Conservation (phyloP, 2,329 filamentous ascomycete genomes). For the Colletotrichum viniferum region DNA sequence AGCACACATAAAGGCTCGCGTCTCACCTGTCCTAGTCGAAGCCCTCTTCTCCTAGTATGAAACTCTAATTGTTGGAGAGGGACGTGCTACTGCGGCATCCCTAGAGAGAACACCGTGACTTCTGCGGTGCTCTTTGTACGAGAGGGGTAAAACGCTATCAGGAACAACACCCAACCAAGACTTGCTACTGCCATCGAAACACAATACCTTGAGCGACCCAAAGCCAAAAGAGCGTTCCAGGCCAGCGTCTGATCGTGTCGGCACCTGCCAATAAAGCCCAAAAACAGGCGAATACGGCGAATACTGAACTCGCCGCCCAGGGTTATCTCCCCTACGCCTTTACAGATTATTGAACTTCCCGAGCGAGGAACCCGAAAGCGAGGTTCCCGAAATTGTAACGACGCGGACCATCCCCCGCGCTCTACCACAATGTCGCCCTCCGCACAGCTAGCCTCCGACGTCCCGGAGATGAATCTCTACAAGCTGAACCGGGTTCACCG, state of each 20-base stretch:
- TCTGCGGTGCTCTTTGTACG: neutral
- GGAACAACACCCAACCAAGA: neutral
- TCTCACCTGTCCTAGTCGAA: neutral
- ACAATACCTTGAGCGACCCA: neutral
- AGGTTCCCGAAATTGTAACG: neutral
- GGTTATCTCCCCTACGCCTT: neutral
- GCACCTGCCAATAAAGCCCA: neutral
- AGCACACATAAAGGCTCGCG: neutral
- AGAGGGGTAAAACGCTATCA: neutral
- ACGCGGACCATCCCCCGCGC: neutral
- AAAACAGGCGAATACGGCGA: neutral
- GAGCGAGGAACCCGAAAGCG: neutral
- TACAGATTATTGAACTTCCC: neutral
- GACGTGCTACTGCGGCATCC: conserved; percentile 6
- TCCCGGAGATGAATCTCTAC: conserved; percentile 18
- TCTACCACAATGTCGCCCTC: neutral
- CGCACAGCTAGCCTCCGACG: neutral
- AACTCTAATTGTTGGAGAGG: conserved; percentile 2
- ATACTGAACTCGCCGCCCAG: neutral
- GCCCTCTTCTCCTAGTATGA: neutral
- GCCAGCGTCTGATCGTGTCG: neutral
- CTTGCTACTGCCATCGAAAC: neutral
- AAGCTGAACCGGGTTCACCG: conserved; percentile 13
- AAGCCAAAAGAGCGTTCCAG: neutral
- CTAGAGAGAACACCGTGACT: neutral